Evolutionary conservation across 345 rosid species (phyloP).

Genomic region (Dipteronia sinensis): DNA sequence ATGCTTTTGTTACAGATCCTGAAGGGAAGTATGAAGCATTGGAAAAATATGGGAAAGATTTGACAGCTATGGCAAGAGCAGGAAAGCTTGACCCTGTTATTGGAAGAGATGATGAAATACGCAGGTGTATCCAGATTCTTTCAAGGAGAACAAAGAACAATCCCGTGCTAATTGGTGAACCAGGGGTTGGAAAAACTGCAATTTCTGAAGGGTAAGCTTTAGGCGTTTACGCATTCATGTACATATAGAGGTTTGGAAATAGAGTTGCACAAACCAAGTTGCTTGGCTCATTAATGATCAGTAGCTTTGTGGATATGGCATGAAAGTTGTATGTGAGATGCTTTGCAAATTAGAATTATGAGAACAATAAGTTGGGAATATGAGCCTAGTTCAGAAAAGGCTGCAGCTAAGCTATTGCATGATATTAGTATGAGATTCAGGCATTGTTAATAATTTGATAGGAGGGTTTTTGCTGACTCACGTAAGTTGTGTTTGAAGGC

Average conservation of each 20-base stretch:
- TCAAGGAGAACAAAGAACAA: conserved; percentile 99
- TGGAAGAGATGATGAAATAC: conserved; percentile 99
- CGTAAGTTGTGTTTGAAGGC: conserved; percentile 1
- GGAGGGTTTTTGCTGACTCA: not conserved
- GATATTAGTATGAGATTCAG: conserved; percentile 14
- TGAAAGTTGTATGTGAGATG: not conserved
- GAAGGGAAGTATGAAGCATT: conserved; percentile 98
- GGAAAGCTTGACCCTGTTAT: conserved; percentile 99
- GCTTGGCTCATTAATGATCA: not conserved
- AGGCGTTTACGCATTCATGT: not conserved
- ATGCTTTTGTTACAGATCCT: conserved; percentile 59
- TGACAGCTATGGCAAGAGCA: conserved; percentile 94
- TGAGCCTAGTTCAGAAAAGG: not conserved
- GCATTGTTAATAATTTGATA: not conserved
- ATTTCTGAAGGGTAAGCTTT: conserved; percentile 90
- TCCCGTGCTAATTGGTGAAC: conserved; percentile 97
- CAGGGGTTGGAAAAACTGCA: conserved; percentile 99
- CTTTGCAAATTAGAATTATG: not conserved
- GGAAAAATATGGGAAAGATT: conserved; percentile 94
- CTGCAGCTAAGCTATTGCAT: not conserved
- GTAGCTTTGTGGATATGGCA: not conserved
- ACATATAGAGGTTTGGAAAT: conserved; percentile 7
- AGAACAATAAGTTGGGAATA: not conserved
- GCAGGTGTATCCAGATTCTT: conserved; percentile 96
- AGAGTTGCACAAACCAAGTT: not conserved